Base-by-base conservation (phyloP, 75 land plant species). In the Cupressus sempervirens region DNA sequence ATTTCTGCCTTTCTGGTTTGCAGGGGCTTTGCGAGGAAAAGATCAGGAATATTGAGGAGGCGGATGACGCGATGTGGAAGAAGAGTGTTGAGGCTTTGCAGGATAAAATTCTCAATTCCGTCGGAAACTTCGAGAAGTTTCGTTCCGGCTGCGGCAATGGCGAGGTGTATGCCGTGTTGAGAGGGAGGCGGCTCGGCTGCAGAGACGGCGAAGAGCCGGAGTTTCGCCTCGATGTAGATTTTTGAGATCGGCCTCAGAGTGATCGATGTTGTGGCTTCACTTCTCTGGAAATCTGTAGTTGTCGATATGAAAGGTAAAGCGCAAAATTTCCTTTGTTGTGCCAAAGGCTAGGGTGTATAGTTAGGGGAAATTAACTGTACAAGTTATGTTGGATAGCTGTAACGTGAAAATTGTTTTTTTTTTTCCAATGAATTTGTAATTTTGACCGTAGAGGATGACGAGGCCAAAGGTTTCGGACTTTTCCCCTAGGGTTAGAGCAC, bases 21-120 rank as follows among this genome's bases (percentile, higher is more conserved):
- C 35, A 76, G 36, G 56, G 53, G 12, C 81, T 87, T 16, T 89
- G 90, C 74, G 88, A 89, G 86, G 88, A 89, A 13, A 68, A 72
- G 56, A 89, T 89, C 38, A 89, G 81, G 62, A 83, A 0, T 11
- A 34, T 87, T 40, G 84, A 86, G 74, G 84, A 88, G 18, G 87
- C 29, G 23, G 81, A 88, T 23, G 88, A 72, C 16, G 86, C 56
- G 10, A 74, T 35, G 56, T 62, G 56, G 46, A 84, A 65, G 79
- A 83, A 14, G 74, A 68, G 84, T 16, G 45, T 11, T 4, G 76
- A 68, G 38, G 85, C 83, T 73, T 4, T 89, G 29, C 52, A 67
- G 46, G 67, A 83, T 18, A 81, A 84, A 15, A 36, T 88, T 34
- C 48, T 45, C 4, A 41, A 85, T 29, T 43, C n/a, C 16, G 30